Evolutionary conservation across 805 yeast genomes (phyloP), one percentile per base, ranked within the genome.

Genomic region (Ascoidea asiatica): DNA sequence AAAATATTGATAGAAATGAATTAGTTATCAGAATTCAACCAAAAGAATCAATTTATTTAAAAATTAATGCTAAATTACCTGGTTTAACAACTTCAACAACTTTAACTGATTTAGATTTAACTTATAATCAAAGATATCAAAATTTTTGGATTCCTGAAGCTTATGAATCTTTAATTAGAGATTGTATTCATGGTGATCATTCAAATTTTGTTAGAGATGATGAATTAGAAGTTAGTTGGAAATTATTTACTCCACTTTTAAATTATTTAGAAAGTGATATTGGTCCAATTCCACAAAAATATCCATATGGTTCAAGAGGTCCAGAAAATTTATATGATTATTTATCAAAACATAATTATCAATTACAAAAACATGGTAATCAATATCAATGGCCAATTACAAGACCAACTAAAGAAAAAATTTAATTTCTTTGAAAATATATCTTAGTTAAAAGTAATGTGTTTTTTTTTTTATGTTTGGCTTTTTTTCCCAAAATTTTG

Each of bases 141-240:
- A 82, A 86, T 59, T 82, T 86, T 66, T 83, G 92, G 81, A 89
- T 92, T 57, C 97, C 98, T 40, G 96, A 90, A 70, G 97, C 97
- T 38, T 92, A 92, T 64, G 98, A 92, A 69, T 83, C 96, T 1
- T 76, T 92, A 55, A 86, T 92, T 56, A 78, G 94, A 64, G 97
- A 92, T 64, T 84, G 90, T 50, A 65, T 82, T 59, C 73, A 77
- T 53, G 97, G 94, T 46, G 95, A 89, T 64, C 98, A 92, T 66
- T 84, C 97, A 43, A 90, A 90, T 69, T 92, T 92, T 61, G 97
- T 92, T 33, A 81, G 98, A 67, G 97, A 90, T 60, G 98, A 92
- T 61, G 98, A 92, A 69, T 75, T 92, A 59, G 97, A 89, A 46
- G 79, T 81, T 47, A 81, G 94, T 48, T 92, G 98, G 98, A 73